Evolutionary conservation across 306 rosid species (phyloP).

Genomic region (Arachis stenosperma): DNA sequence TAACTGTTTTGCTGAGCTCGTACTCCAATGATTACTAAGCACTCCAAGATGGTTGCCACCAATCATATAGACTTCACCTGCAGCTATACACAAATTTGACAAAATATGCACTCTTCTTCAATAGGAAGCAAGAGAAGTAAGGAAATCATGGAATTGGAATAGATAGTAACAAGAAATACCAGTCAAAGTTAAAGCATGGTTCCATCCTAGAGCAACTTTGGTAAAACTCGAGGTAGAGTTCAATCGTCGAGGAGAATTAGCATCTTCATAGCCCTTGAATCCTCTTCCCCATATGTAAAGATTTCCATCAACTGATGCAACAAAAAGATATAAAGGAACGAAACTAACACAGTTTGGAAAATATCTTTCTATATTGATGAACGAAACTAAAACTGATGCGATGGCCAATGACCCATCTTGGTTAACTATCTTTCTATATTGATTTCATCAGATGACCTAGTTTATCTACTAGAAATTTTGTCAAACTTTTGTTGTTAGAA

Average conservation of each 20-base stretch:
- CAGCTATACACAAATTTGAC: slow-evolving; percentile 47
- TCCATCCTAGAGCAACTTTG: slow-evolving; percentile 75
- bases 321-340: slow-evolving; percentile 4
- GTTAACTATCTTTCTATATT: neutral
- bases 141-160: neutral
- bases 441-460: slow-evolving; percentile 16
- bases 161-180: slow-evolving; percentile 46
- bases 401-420: neutral
- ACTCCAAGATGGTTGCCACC: slow-evolving; percentile 84
- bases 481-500: too few species aligned
- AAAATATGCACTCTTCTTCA: slow-evolving; percentile 23
- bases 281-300: slow-evolving; percentile 95
- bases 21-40: slow-evolving; percentile 54
- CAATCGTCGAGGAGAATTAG: slow-evolving; percentile 53
- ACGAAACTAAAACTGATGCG: too few species aligned
- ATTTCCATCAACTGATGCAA: slow-evolving; percentile 63
- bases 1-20: slow-evolving; percentile 37
- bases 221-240: slow-evolving; percentile 44
- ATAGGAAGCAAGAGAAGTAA: slow-evolving; percentile 12
- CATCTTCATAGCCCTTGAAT: slow-evolving; percentile 60
- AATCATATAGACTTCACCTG: slow-evolving; percentile 67
- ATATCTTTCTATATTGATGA: neutral
- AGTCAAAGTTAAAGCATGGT: slow-evolving; percentile 77
- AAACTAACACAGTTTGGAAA: slow-evolving; percentile 8
- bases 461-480: neutral